These are phyloP conservation scores for Russula dissimulans DNA, from an alignment of 768 basidiomycete species.

Conservation along the genomic window DNA sequence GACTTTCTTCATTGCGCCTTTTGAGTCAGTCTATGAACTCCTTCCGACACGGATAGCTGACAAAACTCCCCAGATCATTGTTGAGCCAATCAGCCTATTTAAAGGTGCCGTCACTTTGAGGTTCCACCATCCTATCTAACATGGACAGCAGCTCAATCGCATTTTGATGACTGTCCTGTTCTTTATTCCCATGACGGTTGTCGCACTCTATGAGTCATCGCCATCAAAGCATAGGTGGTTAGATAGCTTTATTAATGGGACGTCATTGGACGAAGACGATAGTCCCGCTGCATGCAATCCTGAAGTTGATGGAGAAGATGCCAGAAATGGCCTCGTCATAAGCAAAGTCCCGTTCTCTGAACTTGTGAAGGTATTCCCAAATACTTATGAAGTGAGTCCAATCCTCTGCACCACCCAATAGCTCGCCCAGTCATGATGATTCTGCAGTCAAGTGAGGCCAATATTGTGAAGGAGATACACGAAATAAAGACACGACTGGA, in stretches of 20 bases:
- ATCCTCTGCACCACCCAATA: conserved; percentile 1
- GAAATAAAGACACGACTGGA: conserved; percentile 40
- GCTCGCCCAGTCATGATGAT: background rate
- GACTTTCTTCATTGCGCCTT: conserved; percentile 65
- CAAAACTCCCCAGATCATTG: conserved; percentile 2
- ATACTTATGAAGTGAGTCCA: conserved; percentile 52
- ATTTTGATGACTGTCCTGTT: conserved; percentile 73
- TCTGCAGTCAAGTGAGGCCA: conserved; percentile 57
- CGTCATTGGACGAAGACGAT: conserved; percentile 50
- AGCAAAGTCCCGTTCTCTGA: conserved; percentile 63
- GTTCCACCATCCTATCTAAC: conserved; percentile 8
- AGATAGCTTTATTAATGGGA: conserved; percentile 49
- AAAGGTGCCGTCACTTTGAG: conserved; percentile 30
- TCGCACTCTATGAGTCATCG: conserved; percentile 69
- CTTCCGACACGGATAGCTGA: background rate
- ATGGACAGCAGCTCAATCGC: conserved; percentile 52
- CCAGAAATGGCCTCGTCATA: conserved; percentile 50
- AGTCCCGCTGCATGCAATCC: conserved; percentile 50
- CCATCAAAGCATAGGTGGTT: conserved; percentile 49
- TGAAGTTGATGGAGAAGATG: conserved; percentile 44
- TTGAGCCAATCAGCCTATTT: conserved; percentile 38
- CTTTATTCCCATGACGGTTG: conserved; percentile 62
- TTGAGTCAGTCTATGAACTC: conserved; percentile 53
- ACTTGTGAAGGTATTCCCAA: conserved; percentile 62
- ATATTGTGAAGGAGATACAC: conserved; percentile 55